Percentiles rank a stretch among this genome's conserved stretches.
These are phyloP conservation scores for Arachis monticola DNA, from an alignment of 331 rosid species.

Conservation along the genomic window DNA sequence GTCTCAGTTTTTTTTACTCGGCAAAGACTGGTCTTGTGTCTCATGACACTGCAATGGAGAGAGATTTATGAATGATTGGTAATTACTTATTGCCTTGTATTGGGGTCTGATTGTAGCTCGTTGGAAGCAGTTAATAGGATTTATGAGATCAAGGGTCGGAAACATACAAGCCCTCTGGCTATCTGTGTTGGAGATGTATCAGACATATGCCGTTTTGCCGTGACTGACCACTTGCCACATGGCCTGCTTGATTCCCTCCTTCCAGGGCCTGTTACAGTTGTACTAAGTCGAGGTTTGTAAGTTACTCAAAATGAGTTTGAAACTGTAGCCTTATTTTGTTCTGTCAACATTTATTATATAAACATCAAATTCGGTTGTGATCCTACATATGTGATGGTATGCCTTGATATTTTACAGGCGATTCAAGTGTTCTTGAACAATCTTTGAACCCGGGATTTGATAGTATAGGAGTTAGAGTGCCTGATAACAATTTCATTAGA, in stretches of 20 bases:
- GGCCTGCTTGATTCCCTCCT: conserved; percentile 72
- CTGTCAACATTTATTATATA: not conserved
- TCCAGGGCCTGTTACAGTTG: conserved; percentile 81
- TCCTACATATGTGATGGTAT: not conserved
- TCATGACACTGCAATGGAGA: not conserved
- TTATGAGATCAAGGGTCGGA: conserved; percentile 73
- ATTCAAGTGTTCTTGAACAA: conserved; percentile 66
- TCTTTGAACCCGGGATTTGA: conserved; percentile 76
- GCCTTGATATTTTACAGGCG: conserved; percentile 55
- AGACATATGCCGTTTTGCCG: conserved; percentile 59
- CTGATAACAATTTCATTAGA: conserved; percentile 68
- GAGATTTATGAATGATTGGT: not conserved
- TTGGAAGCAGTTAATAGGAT: conserved; percentile 60
- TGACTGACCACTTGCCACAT: conserved; percentile 60
- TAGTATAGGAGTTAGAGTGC: conserved; percentile 74
- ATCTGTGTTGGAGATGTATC: conserved; percentile 69
- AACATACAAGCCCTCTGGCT: conserved; percentile 68
- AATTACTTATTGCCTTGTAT: not conserved
- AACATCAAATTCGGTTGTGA: not conserved
- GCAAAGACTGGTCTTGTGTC: not conserved
- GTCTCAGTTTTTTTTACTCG: not conserved
- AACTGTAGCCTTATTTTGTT: conserved; percentile 2
- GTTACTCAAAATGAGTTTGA: not conserved
- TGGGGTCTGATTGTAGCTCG: conserved; percentile 54
- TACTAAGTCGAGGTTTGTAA: conserved; percentile 68